A percentile compares a stretch with the other conserved stretches of the same genome.
These are phyloP conservation scores for Dispira parvispora DNA, from an alignment of 192 early-diverging fungal species.

Conservation along the genomic window DNA sequence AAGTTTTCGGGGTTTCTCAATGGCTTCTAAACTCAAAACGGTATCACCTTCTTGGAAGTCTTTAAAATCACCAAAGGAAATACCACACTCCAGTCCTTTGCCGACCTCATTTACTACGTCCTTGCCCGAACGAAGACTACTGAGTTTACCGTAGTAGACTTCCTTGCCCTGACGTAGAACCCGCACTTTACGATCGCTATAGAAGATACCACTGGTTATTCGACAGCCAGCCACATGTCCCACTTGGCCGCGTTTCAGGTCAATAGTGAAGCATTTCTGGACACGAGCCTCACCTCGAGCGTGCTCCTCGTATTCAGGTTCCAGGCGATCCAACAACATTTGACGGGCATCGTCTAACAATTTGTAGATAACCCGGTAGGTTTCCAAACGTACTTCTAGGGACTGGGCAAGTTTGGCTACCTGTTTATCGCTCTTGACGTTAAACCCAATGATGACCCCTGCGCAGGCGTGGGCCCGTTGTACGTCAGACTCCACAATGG, in stretches of 20 bases:
- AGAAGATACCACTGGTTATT: slow-evolving; percentile 55
- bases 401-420: slow-evolving; percentile 38
- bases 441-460: slow-evolving; percentile 58
- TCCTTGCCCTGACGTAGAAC: slow-evolving; percentile 47
- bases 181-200: slow-evolving; percentile 37
- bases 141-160: slow-evolving; percentile 51
- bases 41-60: slow-evolving; percentile 69
- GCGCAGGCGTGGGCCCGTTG: slow-evolving; percentile 39
- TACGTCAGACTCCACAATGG: slow-evolving; percentile 75
- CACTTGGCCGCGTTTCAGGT: slow-evolving; percentile 48
- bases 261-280: slow-evolving; percentile 69
- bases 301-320: slow-evolving; percentile 57
- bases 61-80: slow-evolving; percentile 70
- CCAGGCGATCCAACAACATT: slow-evolving; percentile 50
- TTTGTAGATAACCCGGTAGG: slow-evolving; percentile 79
- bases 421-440: slow-evolving; percentile 69
- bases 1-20: slow-evolving; percentile 36
- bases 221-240: slow-evolving; percentile 74
- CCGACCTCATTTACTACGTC: slow-evolving; percentile 74
- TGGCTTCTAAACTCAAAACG: slow-evolving; percentile 47
- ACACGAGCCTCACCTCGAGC: slow-evolving; percentile 81
- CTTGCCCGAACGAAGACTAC: slow-evolving; percentile 67
- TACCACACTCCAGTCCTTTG: slow-evolving; percentile 94
- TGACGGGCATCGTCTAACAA: slow-evolving; percentile 83
- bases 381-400: slow-evolving; percentile 43